A percentile compares a stretch with the other conserved stretches of the same genome.
These are phyloP conservation scores for Sicyos edulis DNA, from an alignment of 306 rosid species.

Conservation along the genomic window DNA sequence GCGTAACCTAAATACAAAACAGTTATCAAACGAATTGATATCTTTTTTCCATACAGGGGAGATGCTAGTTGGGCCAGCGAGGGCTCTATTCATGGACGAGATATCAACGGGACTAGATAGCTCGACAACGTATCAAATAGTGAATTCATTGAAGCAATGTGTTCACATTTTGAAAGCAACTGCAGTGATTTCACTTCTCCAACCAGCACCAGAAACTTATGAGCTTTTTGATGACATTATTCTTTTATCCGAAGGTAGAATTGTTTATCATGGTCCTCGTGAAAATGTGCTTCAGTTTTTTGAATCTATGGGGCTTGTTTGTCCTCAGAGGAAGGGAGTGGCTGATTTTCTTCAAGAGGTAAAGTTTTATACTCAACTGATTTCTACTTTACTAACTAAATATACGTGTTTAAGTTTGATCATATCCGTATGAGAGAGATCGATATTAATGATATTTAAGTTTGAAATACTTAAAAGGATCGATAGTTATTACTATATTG, in stretches of 20 bases:
- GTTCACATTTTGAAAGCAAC: slow-evolving; percentile 22
- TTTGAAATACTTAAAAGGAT: too few species aligned
- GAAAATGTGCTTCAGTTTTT: slow-evolving; percentile 17
- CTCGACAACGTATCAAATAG: slow-evolving; percentile 22
- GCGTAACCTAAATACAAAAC: too few species aligned
- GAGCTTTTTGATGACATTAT: slow-evolving; percentile 25
- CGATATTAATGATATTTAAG: too few species aligned
- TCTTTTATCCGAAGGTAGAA: slow-evolving; percentile 11
- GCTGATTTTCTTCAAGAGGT: slow-evolving; percentile 27
- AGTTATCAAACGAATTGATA: too few species aligned
- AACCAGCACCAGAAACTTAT: slow-evolving; percentile 25
- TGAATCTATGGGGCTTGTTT: slow-evolving; percentile 20
- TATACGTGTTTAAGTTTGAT: too few species aligned
- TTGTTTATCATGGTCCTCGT: slow-evolving; percentile 25
- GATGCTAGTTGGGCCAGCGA: slow-evolving; percentile 23
- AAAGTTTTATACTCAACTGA: too few species aligned
- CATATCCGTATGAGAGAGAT: too few species aligned
- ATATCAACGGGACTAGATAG: slow-evolving; percentile 23
- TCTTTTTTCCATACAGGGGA: neutral
- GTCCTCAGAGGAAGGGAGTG: slow-evolving; percentile 23
- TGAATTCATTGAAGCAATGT: slow-evolving; percentile 21
- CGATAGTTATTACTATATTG: too few species aligned
- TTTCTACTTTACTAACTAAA: too few species aligned
- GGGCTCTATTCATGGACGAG: slow-evolving; percentile 22
- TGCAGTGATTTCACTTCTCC: slow-evolving; percentile 19